These are phyloP conservation scores for Solanum raphanifolium DNA, from an alignment of 257 asterid species.

Conservation along the genomic window DNA sequence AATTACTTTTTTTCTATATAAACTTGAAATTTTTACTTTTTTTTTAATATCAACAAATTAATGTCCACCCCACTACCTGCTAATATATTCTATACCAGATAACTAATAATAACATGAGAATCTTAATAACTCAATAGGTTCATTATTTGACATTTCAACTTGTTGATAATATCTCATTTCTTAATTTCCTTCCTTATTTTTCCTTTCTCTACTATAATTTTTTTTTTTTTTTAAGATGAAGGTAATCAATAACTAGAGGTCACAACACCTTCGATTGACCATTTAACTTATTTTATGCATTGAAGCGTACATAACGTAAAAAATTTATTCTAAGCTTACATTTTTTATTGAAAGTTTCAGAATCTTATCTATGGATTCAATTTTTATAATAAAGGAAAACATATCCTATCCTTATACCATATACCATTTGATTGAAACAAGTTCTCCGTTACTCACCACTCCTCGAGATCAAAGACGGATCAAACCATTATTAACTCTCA, in stretches of 20 bases:
- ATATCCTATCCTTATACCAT: not conserved
- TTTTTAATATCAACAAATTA: no score
- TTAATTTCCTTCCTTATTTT: not conserved
- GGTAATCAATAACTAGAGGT: not conserved
- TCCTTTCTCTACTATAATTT: not conserved
- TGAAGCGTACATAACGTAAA: not conserved
- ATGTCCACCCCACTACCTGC: not conserved
- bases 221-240: no score
- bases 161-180: no score
- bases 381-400: not conserved
- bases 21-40: no score
- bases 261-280: not conserved
- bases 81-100: not conserved
- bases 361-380: not conserved
- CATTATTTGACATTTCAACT: not conserved
- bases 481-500: no score
- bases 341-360: not conserved
- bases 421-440: no score
- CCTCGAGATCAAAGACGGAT: accelerated
- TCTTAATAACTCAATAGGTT: not conserved
- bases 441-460: not conserved
- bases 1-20: not conserved
- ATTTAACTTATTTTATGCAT: no score
- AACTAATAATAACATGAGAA: not conserved
- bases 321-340: not conserved